Evolutionary conservation across 139 green algal species (phyloP).

Genomic region (Choricystis sp.): DNA sequence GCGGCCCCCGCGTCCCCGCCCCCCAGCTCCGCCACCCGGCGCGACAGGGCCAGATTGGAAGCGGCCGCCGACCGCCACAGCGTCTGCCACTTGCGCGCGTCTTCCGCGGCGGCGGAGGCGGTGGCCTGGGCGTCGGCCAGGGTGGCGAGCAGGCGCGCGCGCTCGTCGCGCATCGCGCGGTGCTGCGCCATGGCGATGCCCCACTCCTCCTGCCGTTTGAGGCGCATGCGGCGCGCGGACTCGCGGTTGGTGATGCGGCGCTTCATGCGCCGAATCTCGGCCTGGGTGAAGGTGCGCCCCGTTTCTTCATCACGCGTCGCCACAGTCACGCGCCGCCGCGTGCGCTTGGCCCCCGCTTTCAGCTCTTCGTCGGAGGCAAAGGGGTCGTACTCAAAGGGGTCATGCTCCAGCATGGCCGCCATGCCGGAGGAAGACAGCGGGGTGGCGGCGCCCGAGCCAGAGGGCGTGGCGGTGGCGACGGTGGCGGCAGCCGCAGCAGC

Average conservation of each 20-base stretch:
- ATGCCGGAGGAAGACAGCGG: neutral
- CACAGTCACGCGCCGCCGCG: neutral
- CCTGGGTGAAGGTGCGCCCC: neutral
- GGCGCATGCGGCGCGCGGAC: conserved; percentile 3
- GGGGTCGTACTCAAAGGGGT: neutral
- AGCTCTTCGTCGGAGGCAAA: neutral
- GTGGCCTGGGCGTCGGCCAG: neutral
- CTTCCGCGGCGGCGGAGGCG: no score
- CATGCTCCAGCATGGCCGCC: no score
- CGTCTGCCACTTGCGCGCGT: neutral
- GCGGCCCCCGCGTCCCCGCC: no score
- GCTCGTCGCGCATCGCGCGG: neutral
- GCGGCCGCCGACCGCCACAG: no score
- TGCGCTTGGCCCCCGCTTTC: neutral
- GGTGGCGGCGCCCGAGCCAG: no score
- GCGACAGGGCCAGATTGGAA: no score
- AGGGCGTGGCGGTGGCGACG: no score
- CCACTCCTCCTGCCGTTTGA: conserved; percentile 5
- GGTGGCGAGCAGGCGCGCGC: neutral
- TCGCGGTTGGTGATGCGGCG: conserved; percentile 5
- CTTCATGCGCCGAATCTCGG: conserved; percentile 5
- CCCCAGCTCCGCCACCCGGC: no score
- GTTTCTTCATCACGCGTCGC: neutral
- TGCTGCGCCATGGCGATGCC: conserved; percentile 1
- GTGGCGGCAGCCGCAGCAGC: no score